These are phyloP conservation scores for Conidiobolus coronatus DNA, from an alignment of 371 early-diverging fungal species.

Conservation along the genomic window DNA sequence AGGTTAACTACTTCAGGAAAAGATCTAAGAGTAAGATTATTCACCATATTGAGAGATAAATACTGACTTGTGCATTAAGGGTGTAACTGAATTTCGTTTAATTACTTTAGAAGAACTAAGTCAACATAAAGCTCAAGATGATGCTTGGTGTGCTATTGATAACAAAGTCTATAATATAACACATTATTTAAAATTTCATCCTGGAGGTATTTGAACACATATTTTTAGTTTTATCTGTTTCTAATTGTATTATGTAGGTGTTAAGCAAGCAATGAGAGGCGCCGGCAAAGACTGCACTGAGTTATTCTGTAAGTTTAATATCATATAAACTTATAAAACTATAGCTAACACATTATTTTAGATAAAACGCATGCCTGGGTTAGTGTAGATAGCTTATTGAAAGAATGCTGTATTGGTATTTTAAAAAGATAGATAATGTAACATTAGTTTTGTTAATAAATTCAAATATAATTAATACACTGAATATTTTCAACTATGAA, in stretches of 20 bases:
- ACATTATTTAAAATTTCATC: conserved; percentile 84
- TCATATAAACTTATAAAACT: background rate
- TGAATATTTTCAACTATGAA: no score
- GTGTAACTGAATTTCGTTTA: conserved; percentile 23
- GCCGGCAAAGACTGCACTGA: conserved; percentile 90
- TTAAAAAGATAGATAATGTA: conserved; percentile 8
- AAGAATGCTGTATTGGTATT: conserved; percentile 66
- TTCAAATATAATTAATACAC: no score
- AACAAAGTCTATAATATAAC: conserved; percentile 93
- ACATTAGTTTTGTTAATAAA: background rate
- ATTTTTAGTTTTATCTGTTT: background rate
- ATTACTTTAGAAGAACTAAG: conserved; percentile 57
- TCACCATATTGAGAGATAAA: background rate
- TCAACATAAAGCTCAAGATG: conserved; percentile 47
- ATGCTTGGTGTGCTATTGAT: conserved; percentile 83
- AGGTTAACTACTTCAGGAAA: conserved; percentile 43
- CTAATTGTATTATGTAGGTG: conserved; percentile 10
- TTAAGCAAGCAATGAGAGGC: conserved; percentile 66
- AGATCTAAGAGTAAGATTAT: conserved; percentile 36
- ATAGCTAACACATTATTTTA: conserved; percentile 7
- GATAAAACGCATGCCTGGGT: conserved; percentile 86
- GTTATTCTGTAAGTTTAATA: conserved; percentile 44
- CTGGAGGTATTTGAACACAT: conserved; percentile 43
- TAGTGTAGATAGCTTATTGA: conserved; percentile 61
- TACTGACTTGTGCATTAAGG: conserved; percentile 12